Evolutionary conservation across 2,329 filamentous ascomycete genomes (phyloP).

Genomic region (Penicillium sp.): DNA sequence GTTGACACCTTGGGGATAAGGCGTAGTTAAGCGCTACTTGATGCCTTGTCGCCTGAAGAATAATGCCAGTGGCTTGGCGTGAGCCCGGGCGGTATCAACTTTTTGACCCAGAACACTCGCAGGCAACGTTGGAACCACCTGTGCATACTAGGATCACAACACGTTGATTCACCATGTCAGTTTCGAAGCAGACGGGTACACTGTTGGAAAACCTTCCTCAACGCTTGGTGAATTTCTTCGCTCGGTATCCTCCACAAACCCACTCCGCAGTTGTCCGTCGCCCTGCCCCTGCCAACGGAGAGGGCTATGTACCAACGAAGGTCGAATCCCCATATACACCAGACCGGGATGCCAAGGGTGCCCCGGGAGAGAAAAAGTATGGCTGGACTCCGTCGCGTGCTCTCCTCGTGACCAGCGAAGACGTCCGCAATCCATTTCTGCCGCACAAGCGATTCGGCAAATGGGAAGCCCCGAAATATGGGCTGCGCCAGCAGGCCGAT

Average conservation of each 20-base stretch:
- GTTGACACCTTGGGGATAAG: not conserved
- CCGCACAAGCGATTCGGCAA: slow-evolving; percentile 74
- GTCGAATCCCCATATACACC: slow-evolving; percentile 42
- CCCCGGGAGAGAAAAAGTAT: slow-evolving; percentile 32
- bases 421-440: slow-evolving; percentile 73
- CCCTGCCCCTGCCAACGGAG: slow-evolving; percentile 24
- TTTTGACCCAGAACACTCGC: slow-evolving; percentile 5
- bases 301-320: slow-evolving; percentile 19
- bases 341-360: slow-evolving; percentile 43
- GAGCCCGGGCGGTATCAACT: slow-evolving; percentile 7
- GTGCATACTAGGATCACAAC: slow-evolving; percentile 1
- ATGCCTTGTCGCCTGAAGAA: not conserved
- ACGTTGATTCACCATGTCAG: slow-evolving; percentile 21
- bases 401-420: slow-evolving; percentile 43
- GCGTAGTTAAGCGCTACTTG: not conserved
- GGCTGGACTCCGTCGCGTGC: slow-evolving; percentile 31
- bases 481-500: slow-evolving; percentile 82
- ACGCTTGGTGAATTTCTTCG: slow-evolving; percentile 81
- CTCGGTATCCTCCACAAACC: slow-evolving; percentile 73
- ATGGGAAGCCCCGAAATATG: slow-evolving; percentile 82
- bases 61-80: not conserved
- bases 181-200: slow-evolving; percentile 13
- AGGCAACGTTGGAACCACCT: not conserved
- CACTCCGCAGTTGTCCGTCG: slow-evolving; percentile 43
- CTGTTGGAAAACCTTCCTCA: slow-evolving; percentile 57